phyloP scores from a whole-genome alignment of 108 stramenopile genomes.

The Nitzschia putrida region DNA sequence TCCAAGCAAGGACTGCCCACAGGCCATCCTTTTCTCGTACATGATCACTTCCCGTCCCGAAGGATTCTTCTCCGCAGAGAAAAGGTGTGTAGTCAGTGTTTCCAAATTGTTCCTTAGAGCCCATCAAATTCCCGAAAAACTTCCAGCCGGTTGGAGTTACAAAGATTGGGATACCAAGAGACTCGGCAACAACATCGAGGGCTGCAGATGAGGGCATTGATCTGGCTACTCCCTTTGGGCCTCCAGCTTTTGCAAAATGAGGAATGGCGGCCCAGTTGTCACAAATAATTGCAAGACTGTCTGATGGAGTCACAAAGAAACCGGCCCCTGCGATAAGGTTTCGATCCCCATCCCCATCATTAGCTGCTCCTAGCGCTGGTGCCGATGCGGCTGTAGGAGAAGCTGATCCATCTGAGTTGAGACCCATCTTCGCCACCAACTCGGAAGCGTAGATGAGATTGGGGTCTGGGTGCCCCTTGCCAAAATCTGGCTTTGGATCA shows the following conservation, averaged over 20 bases:
- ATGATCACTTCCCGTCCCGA: constrained; percentile 98
- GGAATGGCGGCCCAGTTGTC: constrained; percentile 95
- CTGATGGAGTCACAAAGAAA: constrained; percentile 99
- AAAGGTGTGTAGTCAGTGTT: constrained; percentile 92
- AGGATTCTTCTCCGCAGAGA: constrained; percentile 99
- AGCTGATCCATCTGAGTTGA: constrained; percentile 79
- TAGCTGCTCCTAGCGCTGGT: constrained; percentile 94
- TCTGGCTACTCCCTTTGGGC: constrained; percentile 93
- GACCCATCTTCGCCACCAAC: constrained; percentile 90
- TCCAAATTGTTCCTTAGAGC: constrained; percentile 87
- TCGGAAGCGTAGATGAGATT: constrained; percentile 97
- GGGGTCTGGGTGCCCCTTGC: constrained; percentile 97
- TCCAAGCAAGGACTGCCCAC: constrained; percentile 99
- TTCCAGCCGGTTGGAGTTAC: constrained; percentile 99
- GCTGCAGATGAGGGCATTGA: constrained; percentile 98
- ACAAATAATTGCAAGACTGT: constrained; percentile 96
- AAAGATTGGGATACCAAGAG: constrained; percentile 85
- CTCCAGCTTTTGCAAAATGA: constrained; percentile 89
- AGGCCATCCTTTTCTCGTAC: constrained; percentile 99
- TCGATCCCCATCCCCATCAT: constrained; percentile 98
- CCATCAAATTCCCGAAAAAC: constrained; percentile 99
- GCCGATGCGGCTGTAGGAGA: constrained; percentile 45
- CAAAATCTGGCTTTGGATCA: constrained; percentile 94
- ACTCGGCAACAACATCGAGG: constrained; percentile 92
- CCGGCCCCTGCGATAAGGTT: constrained; percentile 97